Evolutionary conservation across 2,329 filamentous ascomycete species (phyloP).

Genomic region (Didymella glomerata): DNA sequence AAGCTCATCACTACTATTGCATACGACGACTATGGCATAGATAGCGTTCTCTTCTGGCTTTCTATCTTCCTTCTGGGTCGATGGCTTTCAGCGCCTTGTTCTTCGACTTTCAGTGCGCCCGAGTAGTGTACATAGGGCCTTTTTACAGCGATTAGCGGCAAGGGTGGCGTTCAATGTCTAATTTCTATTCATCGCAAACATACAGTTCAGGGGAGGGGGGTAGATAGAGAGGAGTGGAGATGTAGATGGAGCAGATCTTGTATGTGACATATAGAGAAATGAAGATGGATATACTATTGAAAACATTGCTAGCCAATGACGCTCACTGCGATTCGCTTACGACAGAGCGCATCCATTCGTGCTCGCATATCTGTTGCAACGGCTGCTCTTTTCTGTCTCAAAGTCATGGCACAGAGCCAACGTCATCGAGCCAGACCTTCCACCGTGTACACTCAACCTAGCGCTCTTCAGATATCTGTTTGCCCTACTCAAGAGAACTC

Average conservation of each 20-base stretch:
- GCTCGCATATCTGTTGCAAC: too few relatives aligned
- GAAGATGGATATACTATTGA: slow-evolving; percentile 6
- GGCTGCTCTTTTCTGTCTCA: too few relatives aligned
- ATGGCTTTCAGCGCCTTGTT: neutral
- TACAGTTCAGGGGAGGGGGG: neutral
- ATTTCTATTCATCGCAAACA: slow-evolving; percentile 16
- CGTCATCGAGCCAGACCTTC: too few relatives aligned
- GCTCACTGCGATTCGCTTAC: too few relatives aligned
- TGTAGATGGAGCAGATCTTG: slow-evolving; percentile 3
- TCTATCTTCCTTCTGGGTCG: neutral
- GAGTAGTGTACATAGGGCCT: slow-evolving; percentile 23
- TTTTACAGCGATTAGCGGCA: slow-evolving; percentile 23
- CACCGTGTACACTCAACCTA: too few relatives aligned
- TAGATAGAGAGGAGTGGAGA: neutral
- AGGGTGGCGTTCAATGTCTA: slow-evolving; percentile 21
- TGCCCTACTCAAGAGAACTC: too few relatives aligned
- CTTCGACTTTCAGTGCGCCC: slow-evolving; percentile 12
- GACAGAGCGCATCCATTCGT: too few relatives aligned
- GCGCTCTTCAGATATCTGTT: too few relatives aligned
- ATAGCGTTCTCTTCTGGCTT: slow-evolving; percentile 3
- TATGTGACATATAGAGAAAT: slow-evolving; percentile 11
- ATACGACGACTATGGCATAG: slow-evolving; percentile 23
- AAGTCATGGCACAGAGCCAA: too few relatives aligned
- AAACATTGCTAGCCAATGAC: neutral
- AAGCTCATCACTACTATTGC: slow-evolving; percentile 32